These are phyloP conservation scores for Talaromyces atroroseus DNA, from an alignment of 2,329 filamentous ascomycete species.

Conservation along the genomic window DNA sequence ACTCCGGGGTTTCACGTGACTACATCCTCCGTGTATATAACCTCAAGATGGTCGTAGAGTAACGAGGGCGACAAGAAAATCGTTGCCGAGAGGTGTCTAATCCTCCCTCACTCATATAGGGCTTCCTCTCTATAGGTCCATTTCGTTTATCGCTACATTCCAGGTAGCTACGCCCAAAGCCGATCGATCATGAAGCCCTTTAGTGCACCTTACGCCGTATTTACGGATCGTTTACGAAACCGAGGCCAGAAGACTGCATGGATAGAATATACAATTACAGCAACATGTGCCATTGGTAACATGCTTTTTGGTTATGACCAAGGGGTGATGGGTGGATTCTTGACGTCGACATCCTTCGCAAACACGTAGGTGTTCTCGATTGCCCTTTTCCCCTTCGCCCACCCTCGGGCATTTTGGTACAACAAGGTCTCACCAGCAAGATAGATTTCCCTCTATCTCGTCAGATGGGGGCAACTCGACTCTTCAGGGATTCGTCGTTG, in stretches of 20 bases:
- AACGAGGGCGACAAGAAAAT: too few species aligned
- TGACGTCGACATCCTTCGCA: slow-evolving; percentile 4
- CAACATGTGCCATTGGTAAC: not conserved
- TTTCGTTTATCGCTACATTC: too few species aligned
- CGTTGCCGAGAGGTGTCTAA: too few species aligned
- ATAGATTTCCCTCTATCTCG: not conserved
- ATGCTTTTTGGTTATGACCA: slow-evolving; percentile 8
- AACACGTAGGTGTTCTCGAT: not conserved
- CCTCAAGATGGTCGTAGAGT: too few species aligned
- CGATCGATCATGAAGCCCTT: not conserved
- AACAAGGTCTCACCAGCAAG: not conserved
- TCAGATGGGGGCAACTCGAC: slow-evolving; percentile 2
- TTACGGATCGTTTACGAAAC: not conserved
- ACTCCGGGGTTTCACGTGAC: too few species aligned
- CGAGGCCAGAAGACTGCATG: not conserved
- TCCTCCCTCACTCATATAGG: too few species aligned
- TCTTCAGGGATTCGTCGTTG: slow-evolving; percentile 3
- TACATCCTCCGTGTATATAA: too few species aligned
- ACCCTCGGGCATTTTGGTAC: too few species aligned
- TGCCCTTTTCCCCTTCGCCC: too few species aligned
- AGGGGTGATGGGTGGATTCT: slow-evolving; percentile 6
- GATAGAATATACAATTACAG: slow-evolving; percentile 2
- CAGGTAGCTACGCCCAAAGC: too few species aligned
- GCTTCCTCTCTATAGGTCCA: too few species aligned
- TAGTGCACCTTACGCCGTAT: not conserved